phyloP scores from a whole-genome alignment of 192 early-diverging fungal species.

The Coemansia sp. region DNA sequence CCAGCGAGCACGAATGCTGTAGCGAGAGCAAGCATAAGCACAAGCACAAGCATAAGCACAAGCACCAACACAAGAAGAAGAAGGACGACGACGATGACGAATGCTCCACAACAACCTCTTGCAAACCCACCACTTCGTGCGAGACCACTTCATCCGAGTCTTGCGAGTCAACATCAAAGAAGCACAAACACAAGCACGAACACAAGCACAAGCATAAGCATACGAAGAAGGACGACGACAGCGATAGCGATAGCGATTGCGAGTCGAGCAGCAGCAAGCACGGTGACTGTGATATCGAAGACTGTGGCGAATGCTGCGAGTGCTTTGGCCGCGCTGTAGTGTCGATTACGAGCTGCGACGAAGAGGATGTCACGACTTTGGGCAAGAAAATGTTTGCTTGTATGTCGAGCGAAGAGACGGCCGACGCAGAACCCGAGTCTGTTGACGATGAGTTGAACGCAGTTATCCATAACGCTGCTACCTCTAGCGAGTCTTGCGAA shows the following conservation, averaged over 20 bases:
- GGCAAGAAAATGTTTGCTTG: conserved; percentile 45
- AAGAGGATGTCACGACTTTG: conserved; percentile 30
- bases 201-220: conserved; percentile 29
- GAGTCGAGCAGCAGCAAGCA: neutral
- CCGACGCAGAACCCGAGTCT: conserved; percentile 17
- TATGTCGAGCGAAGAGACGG: conserved; percentile 3
- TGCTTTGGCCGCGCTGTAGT: conserved; percentile 50
- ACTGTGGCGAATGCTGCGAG: conserved; percentile 19
- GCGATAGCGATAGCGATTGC: neutral
- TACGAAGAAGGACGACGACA: conserved; percentile 14
- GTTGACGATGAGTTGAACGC: conserved; percentile 12
- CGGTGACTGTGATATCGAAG: conserved; percentile 20
- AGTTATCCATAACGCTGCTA: conserved; percentile 17
- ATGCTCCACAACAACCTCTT: conserved; percentile 10
- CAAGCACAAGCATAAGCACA: conserved; percentile 32
- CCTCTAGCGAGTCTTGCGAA: neutral
- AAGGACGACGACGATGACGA: conserved; percentile 5
- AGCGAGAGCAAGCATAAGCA: conserved; percentile 20
- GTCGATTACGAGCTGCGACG: conserved; percentile 32
- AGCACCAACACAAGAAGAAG: conserved; percentile 18
- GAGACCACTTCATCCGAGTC: conserved; percentile 14
- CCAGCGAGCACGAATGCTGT: conserved; percentile 18
- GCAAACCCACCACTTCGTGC: conserved; percentile 1
- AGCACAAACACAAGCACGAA: conserved; percentile 37
- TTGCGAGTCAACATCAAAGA: conserved; percentile 21